Percentiles rank a stretch among this genome's conserved stretches.
Conservation (phyloP, 352 stramenopile species). For the Thraustochytrium striatum region DNA sequence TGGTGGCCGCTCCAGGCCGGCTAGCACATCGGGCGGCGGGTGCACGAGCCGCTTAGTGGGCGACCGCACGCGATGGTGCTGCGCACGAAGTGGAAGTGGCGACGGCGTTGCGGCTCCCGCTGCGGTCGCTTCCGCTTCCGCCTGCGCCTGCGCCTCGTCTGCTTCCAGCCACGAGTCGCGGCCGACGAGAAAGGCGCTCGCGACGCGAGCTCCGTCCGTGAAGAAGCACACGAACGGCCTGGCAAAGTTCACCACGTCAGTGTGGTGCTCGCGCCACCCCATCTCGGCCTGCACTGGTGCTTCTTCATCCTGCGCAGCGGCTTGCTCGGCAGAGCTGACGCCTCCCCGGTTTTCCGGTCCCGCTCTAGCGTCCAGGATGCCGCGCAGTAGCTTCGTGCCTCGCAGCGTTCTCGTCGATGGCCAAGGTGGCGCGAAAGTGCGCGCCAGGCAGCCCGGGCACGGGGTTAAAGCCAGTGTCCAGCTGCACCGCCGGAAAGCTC, state of each 20-base stretch:
- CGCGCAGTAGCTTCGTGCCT: background rate
- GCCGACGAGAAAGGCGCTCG: conserved; percentile 3
- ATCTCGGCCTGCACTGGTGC: background rate
- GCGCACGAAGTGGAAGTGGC: background rate
- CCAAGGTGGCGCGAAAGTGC: background rate
- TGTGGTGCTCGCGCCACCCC: background rate
- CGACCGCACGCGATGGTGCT: conserved; percentile 3
- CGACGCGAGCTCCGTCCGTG: background rate
- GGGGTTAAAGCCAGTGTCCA: background rate
- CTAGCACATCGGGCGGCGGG: background rate
- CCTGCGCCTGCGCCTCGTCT: background rate
- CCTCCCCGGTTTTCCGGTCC: no score
- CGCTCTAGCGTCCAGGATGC: background rate
- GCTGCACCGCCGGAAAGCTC: background rate
- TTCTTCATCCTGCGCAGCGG: background rate
- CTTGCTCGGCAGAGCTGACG: no score
- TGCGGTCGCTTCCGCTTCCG: background rate
- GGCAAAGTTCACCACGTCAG: conserved; percentile 7
- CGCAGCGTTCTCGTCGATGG: background rate
- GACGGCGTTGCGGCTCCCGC: background rate
- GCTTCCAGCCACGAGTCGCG: conserved; percentile 2
- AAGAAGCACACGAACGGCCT: conserved; percentile 28
- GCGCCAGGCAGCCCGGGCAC: conserved; percentile 11
- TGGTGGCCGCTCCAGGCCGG: background rate
- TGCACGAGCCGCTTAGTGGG: background rate